phyloP scores from a whole-genome alignment of 2,329 filamentous ascomycete species.

The Trichoderma semiorbis region DNA sequence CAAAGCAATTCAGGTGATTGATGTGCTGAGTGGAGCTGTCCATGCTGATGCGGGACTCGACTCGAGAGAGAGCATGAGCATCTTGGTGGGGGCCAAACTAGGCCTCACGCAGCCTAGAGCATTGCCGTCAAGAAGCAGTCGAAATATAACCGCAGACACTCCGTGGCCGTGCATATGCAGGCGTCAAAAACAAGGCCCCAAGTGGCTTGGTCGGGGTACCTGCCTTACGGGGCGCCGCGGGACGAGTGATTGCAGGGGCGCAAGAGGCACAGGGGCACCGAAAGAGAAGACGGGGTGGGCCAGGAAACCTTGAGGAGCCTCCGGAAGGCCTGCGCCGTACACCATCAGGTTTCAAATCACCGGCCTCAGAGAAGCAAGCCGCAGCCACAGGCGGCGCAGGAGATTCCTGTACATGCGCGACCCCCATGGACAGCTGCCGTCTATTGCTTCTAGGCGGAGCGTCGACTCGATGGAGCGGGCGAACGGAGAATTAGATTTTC shows the following conservation, averaged over 20 bases:
- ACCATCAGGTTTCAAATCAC: conserved; percentile 1
- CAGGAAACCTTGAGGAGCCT: neutral
- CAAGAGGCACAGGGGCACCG: conserved; percentile 3
- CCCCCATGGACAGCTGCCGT: neutral
- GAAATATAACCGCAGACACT: conserved; percentile 16
- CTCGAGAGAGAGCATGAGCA: neutral
- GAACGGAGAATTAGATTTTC: conserved; percentile 7
- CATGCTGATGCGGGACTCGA: neutral
- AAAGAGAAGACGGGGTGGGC: conserved; percentile 6
- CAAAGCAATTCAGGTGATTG: neutral
- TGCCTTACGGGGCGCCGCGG: conserved; percentile 19
- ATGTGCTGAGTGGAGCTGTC: neutral
- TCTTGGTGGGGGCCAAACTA: conserved; percentile 9
- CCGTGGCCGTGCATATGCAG: conserved; percentile 7
- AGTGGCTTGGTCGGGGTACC: conserved; percentile 16
- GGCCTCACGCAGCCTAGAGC: neutral
- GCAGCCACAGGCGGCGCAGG: conserved; percentile 9
- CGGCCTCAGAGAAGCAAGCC: neutral
- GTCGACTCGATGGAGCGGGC: conserved; percentile 1
- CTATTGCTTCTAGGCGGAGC: neutral
- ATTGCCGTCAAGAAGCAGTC: neutral
- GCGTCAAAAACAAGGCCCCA: conserved; percentile 7
- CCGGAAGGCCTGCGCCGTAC: conserved; percentile 5
- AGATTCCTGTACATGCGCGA: neutral
- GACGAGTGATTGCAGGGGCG: conserved; percentile 10